phyloP scores from a whole-genome alignment of 2,329 filamentous ascomycete species.

The Claviceps sp. region DNA sequence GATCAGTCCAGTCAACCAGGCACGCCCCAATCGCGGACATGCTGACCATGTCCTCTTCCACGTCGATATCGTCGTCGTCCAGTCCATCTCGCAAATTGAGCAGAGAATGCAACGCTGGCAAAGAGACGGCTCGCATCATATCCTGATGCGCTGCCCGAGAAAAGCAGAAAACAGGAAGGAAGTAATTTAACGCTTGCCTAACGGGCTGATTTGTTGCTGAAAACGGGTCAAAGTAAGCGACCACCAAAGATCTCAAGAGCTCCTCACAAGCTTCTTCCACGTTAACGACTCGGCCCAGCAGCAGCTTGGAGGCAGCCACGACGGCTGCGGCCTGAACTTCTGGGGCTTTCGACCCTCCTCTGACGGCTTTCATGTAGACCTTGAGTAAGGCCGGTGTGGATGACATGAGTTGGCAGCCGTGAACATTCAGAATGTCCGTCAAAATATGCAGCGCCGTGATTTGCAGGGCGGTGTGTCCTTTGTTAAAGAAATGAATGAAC shows the following conservation, averaged over 20 bases:
- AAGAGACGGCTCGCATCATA: slow-evolving; percentile 61
- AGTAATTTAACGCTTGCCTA: slow-evolving; percentile 80
- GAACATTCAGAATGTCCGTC: slow-evolving; percentile 81
- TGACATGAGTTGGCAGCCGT: slow-evolving; percentile 65
- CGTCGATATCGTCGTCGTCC: slow-evolving; percentile 64
- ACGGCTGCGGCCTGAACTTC: slow-evolving; percentile 73
- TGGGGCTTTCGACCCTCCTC: slow-evolving; percentile 52
- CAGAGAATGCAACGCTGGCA: slow-evolving; percentile 62
- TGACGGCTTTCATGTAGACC: slow-evolving; percentile 72
- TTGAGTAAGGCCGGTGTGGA: slow-evolving; percentile 61
- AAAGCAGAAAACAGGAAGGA: slow-evolving; percentile 88
- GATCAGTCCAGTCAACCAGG: slow-evolving; percentile 90
- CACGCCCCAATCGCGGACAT: slow-evolving; percentile 68
- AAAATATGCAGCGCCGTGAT: slow-evolving; percentile 84
- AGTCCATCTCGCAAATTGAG: slow-evolving; percentile 58
- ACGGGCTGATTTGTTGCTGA: slow-evolving; percentile 69
- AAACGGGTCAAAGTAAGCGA: slow-evolving; percentile 81
- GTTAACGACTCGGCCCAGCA: slow-evolving; percentile 67
- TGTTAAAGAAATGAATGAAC: slow-evolving; percentile 92
- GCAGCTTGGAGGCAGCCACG: slow-evolving; percentile 70
- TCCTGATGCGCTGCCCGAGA: slow-evolving; percentile 70
- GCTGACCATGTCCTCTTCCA: slow-evolving; percentile 65
- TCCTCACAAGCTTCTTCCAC: slow-evolving; percentile 53
- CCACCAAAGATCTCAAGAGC: slow-evolving; percentile 70
- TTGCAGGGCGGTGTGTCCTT: slow-evolving; percentile 80